phyloP scores from a whole-genome alignment of 2,329 filamentous ascomycete species.

The Cladophialophora yegresii region DNA sequence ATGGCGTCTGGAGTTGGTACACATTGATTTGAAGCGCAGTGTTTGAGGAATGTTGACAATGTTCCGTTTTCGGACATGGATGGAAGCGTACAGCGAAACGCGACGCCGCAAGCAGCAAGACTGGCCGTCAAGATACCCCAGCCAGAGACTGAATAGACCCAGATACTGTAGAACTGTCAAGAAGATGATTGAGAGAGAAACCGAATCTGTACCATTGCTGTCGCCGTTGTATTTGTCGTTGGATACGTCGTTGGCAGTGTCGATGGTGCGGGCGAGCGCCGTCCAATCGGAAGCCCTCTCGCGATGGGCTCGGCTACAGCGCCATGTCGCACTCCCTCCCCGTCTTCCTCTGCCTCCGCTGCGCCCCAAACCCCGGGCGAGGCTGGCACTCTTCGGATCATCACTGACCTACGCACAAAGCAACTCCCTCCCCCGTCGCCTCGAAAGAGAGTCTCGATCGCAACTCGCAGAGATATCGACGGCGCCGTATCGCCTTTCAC shows the following conservation, averaged over 20 bases:
- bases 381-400: constrained; percentile 11
- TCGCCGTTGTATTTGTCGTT: background rate
- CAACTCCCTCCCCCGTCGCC: constrained; percentile 21
- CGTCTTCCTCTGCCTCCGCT: background rate
- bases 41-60: constrained; percentile 13
- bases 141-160: background rate
- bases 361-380: background rate
- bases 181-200: background rate
- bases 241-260: background rate
- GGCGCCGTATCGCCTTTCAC: constrained; percentile 16
- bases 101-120: background rate
- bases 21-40: background rate
- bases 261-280: background rate
- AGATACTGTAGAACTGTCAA: background rate
- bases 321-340: background rate
- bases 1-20: background rate
- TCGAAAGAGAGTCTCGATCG: constrained; percentile 21
- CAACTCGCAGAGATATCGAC: constrained; percentile 14
- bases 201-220: background rate
- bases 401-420: constrained; percentile 25
- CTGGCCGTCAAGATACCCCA: background rate
- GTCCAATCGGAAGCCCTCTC: constrained; percentile 4
- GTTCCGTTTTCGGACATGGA: constrained; percentile 10
- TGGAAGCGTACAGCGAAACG: background rate
- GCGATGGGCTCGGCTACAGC: constrained; percentile 1